phyloP scores from a whole-genome alignment of 352 stramenopile genomes.

The Peronospora belbahrii region DNA sequence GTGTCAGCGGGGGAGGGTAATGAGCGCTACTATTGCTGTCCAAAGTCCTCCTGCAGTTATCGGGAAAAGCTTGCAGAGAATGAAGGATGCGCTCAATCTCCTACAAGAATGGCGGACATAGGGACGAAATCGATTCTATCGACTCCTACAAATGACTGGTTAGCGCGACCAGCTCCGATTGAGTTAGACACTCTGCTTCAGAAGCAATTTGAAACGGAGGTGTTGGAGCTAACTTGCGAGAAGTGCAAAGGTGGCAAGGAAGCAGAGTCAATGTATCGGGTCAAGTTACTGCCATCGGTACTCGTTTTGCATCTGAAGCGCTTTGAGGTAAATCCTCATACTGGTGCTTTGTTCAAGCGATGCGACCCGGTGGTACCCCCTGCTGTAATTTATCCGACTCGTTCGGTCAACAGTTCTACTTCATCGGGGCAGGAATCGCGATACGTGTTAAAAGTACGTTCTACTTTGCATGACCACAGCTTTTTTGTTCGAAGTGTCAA shows the following conservation, averaged over 20 bases:
- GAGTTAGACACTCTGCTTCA: slow-evolving; percentile 49
- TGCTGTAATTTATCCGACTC: slow-evolving; percentile 30
- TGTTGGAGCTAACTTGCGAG: slow-evolving; percentile 75
- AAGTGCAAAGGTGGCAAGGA: slow-evolving; percentile 70
- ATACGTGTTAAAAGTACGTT: slow-evolving; percentile 48
- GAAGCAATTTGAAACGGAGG: slow-evolving; percentile 75
- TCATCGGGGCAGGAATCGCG: slow-evolving; percentile 15
- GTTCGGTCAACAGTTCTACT: slow-evolving; percentile 27
- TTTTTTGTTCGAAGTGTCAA: slow-evolving; percentile 4
- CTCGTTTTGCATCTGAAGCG: slow-evolving; percentile 81
- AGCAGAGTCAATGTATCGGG: slow-evolving; percentile 46
- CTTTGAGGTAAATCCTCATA: slow-evolving; percentile 71
- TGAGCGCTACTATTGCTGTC: slow-evolving; percentile 44
- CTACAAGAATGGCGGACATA: slow-evolving; percentile 3
- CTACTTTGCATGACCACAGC: neutral
- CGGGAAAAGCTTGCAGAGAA: slow-evolving; percentile 32
- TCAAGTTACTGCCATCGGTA: slow-evolving; percentile 61
- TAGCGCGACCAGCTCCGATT: slow-evolving; percentile 24
- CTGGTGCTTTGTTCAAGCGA: slow-evolving; percentile 68
- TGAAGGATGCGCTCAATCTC: slow-evolving; percentile 4
- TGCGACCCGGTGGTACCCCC: slow-evolving; percentile 68
- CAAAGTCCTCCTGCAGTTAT: slow-evolving; percentile 55
- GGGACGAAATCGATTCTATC: slow-evolving; percentile 4
- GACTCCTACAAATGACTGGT: slow-evolving; percentile 5
- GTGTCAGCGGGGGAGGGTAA: slow-evolving; percentile 24